phyloP scores from a whole-genome alignment of 2,329 filamentous ascomycete species.

The Lachnellula hyalina region DNA sequence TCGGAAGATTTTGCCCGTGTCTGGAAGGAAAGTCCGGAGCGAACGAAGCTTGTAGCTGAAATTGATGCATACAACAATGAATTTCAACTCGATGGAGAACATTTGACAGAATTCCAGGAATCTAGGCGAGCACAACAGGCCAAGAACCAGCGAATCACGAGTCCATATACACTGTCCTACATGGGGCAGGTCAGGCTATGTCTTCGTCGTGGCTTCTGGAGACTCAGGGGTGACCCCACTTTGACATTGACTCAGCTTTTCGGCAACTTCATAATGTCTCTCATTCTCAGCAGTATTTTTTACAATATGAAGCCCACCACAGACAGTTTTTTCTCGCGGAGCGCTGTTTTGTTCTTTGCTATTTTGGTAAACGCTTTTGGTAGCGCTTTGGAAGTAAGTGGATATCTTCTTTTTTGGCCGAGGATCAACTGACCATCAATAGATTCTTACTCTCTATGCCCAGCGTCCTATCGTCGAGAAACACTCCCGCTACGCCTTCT shows the following conservation, averaged over 20 bases:
- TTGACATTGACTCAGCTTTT: conserved; percentile 9
- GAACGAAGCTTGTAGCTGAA: conserved; percentile 36
- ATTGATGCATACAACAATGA: conserved; percentile 8
- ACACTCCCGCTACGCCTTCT: conserved; percentile 79
- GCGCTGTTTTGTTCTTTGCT: conserved; percentile 61
- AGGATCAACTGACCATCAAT: conserved; percentile 55
- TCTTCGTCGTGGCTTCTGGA: conserved; percentile 70
- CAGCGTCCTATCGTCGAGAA: conserved; percentile 92
- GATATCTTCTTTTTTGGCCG: conserved; percentile 55
- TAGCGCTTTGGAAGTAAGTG: conserved; percentile 52
- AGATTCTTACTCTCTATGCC: conserved; percentile 69
- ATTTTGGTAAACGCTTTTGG: conserved; percentile 58
- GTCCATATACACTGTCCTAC: conserved; percentile 77
- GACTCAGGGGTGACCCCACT: conserved; percentile 50
- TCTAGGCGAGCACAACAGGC: conserved; percentile 45
- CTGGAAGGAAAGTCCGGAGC: conserved; percentile 41
- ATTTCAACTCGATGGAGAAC: conserved; percentile 43
- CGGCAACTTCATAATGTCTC: conserved; percentile 42
- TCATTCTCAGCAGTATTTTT: conserved; percentile 59
- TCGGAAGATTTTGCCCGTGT: conserved; percentile 60
- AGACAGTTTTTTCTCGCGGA: conserved; percentile 52
- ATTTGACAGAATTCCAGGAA: conserved; percentile 47
- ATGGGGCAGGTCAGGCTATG: conserved; percentile 71
- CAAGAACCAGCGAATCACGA: conserved; percentile 58
- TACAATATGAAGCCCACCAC: conserved; percentile 50